Percentiles rank a stretch among this genome's conserved stretches.
phyloP scores from a whole-genome alignment of 2,329 filamentous ascomycete species.

The Pezicula carpinea region DNA sequence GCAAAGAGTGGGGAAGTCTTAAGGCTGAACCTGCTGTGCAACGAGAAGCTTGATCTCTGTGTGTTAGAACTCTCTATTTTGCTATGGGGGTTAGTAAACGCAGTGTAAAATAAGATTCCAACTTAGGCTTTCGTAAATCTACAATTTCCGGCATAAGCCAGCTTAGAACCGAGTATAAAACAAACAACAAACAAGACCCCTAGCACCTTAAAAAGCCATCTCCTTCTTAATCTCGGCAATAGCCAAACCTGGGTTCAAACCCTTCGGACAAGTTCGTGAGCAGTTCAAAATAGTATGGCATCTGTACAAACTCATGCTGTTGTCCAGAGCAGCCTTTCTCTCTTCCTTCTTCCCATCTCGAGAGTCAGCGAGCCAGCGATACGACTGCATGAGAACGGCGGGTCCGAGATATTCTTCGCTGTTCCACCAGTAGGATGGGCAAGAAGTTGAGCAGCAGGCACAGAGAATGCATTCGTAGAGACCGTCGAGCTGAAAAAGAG shows the following conservation, averaged over 20 bases:
- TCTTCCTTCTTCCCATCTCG: constrained; percentile 85
- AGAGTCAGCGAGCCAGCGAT: constrained; percentile 94
- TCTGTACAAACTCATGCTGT: constrained; percentile 97
- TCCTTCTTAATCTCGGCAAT: constrained; percentile 99
- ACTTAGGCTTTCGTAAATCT: too few relatives aligned
- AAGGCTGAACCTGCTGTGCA: too few relatives aligned
- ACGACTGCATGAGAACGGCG: constrained; percentile 93
- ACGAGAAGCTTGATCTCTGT: too few relatives aligned
- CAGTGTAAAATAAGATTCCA: too few relatives aligned
- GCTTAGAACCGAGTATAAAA: too few relatives aligned
- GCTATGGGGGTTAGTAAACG: too few relatives aligned
- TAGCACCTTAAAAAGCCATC: constrained; percentile 63
- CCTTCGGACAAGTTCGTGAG: constrained; percentile 96
- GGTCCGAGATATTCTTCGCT: constrained; percentile 97
- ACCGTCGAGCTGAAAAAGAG: constrained; percentile 64
- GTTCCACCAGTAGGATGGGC: constrained; percentile 99
- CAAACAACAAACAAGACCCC: too few relatives aligned
- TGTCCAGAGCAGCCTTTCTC: constrained; percentile 89
- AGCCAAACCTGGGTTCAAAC: constrained; percentile 88
- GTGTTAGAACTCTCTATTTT: too few relatives aligned
- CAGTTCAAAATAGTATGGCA: constrained; percentile 99
- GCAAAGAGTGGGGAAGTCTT: constrained; percentile 4
- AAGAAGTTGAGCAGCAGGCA: constrained; percentile 98
- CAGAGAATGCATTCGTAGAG: constrained; percentile 99
- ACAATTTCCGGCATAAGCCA: too few relatives aligned